Base-by-base conservation (phyloP, 2,329 filamentous ascomycete species). In the Aspergillus luchuensis region DNA sequence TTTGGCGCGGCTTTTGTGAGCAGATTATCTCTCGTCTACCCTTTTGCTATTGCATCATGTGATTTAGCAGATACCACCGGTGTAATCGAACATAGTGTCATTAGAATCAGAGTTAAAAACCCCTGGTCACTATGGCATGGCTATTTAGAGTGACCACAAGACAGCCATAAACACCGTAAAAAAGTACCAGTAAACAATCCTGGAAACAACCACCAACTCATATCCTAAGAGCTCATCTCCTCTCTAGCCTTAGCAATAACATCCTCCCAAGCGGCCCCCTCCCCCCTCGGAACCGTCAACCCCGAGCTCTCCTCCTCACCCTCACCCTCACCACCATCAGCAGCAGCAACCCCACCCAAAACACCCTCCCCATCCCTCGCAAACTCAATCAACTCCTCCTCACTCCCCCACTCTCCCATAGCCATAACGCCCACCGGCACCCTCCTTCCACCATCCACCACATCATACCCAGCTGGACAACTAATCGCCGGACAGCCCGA, bases 401-500 rank as follows among this genome's bases (percentile, higher is more conserved):
- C 84, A 51, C 74, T 76, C 0, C 82, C 82, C 84, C 83, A 86
- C 64, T 85, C 81, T 0, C 79, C 77, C 76, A 84, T 83, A 0
- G 80, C 83, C 77, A 83, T 84, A 43, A 85, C 53, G 1, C 84
- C 82, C 23, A 85, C 74, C 0, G 83, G 83, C 2, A 85, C 73
- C 6, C 61, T 52, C 43, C 59, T 13, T 8, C 53, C 33, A 36
- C 11, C 33, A 21, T 71, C 66, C 25, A 85, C 79, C 2, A 63
- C 83, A 76, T 47, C 10, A 43, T 92, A 96, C 0, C 91, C 92
- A 10, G 91, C 87, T 0, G 93, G 92, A 38, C 87, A 87, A 49
- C 82, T 87, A 11, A 96, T 84, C 1, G 91, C 87, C 0, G 93
- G 93, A 52, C 88, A 88, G 0, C 93, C 93, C 0, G 83, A 86